These are phyloP conservation scores for Oleoguttula mirabilis DNA, from an alignment of 495 filamentous ascomycete species.

Conservation along the genomic window DNA sequence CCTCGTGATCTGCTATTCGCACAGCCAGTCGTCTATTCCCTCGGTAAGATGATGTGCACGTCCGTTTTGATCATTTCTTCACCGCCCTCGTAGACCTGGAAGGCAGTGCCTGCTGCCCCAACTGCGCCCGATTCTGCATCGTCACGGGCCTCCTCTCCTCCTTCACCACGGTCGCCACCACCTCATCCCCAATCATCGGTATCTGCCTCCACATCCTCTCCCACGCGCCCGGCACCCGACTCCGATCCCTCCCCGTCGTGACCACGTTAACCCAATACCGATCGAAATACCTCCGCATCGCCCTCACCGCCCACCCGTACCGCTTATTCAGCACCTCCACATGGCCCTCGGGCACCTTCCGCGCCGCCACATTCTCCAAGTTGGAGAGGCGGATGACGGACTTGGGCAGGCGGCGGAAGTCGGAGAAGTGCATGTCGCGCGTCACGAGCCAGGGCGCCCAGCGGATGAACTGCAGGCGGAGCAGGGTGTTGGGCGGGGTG, in stretches of 20 bases:
- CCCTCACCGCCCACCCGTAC: conserved; percentile 1
- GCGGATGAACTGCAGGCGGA: conserved; percentile 63
- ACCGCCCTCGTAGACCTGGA: too few species aligned
- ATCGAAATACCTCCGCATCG: conserved; percentile 1
- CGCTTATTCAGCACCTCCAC: background rate
- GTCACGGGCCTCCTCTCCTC: too few species aligned
- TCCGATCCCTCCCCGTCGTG: conserved; percentile 2
- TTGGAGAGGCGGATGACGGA: conserved; percentile 41
- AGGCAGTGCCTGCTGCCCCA: too few species aligned
- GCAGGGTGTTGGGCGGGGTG: conserved; percentile 47
- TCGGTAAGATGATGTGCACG: too few species aligned
- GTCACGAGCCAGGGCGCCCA: conserved; percentile 43
- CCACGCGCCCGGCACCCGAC: conserved; percentile 18
- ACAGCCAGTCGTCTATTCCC: too few species aligned
- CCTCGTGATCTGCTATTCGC: too few species aligned
- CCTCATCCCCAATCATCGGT: conserved; percentile 7
- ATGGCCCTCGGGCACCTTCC: background rate
- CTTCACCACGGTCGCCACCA: too few species aligned
- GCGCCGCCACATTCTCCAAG: conserved; percentile 28
- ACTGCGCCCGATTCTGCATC: too few species aligned
- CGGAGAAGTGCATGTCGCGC: conserved; percentile 35
- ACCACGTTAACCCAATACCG: conserved; percentile 15
- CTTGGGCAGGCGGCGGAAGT: conserved; percentile 35
- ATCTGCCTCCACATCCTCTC: conserved; percentile 19
- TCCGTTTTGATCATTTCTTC: too few species aligned